phyloP scores from a whole-genome alignment of 305 asterid species.

The Fraxinus paxiana region DNA sequence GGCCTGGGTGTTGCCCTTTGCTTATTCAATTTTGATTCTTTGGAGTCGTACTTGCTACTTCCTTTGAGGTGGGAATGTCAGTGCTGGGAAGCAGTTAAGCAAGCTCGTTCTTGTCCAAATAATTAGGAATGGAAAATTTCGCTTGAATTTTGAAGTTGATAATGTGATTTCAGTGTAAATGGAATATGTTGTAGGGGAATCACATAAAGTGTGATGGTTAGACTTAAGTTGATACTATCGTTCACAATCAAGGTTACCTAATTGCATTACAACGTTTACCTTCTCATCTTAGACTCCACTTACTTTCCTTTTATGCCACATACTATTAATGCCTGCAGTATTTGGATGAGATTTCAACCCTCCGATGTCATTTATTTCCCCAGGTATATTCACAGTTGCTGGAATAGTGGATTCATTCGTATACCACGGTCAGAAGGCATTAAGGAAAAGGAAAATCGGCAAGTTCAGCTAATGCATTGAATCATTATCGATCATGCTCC shows the following conservation, averaged over 20 bases:
- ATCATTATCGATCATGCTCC: background rate
- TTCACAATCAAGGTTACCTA: background rate
- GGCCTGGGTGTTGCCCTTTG: background rate
- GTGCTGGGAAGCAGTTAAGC: background rate
- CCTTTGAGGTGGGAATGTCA: background rate
- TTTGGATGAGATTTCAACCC: background rate
- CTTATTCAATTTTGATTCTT: background rate
- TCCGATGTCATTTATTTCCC: background rate
- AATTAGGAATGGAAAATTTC: background rate
- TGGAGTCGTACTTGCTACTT: background rate
- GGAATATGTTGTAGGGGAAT: background rate
- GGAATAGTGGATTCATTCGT: conserved; percentile 74
- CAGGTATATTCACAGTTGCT: conserved; percentile 74
- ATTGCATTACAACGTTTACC: background rate
- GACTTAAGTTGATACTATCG: background rate
- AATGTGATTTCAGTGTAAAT: background rate
- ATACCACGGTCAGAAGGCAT: conserved; percentile 64
- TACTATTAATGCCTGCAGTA: background rate
- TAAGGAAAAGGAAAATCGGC: conserved; percentile 56
- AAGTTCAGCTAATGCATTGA: conserved; percentile 41
- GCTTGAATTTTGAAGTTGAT: background rate
- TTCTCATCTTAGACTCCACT: background rate
- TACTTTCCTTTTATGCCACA: background rate
- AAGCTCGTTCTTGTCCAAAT: background rate
- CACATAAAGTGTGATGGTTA: background rate